phyloP scores from a whole-genome alignment of 257 asterid species.

The Dorcoceras hygrometricum region DNA sequence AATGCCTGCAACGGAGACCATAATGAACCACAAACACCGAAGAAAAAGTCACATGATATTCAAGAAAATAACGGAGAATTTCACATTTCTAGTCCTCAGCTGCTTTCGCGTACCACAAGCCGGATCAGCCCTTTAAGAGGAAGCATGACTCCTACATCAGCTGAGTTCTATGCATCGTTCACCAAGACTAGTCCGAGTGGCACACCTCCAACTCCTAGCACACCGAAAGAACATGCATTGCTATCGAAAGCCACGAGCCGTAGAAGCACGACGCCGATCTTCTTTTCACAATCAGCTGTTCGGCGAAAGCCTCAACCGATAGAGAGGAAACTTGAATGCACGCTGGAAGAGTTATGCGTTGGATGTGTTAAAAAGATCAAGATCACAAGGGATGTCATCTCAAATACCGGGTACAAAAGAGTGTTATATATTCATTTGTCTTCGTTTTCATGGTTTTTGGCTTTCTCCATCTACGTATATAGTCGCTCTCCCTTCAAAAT shows the following conservation, averaged over 20 bases:
- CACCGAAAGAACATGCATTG: conserved; percentile 30
- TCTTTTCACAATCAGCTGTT: conserved; percentile 65
- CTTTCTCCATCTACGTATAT: background rate
- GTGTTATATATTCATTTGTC: background rate
- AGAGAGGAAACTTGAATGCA: conserved; percentile 72
- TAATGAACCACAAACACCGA: conserved; percentile 35
- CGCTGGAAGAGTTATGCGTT: conserved; percentile 77
- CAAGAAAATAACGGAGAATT: conserved; percentile 33
- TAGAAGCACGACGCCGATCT: conserved; percentile 56
- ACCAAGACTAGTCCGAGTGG: conserved; percentile 33
- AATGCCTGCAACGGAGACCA: conserved; percentile 26
- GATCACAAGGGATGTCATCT: conserved; percentile 77
- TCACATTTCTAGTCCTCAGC: conserved; percentile 60
- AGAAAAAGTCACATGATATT: conserved; percentile 30
- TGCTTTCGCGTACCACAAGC: conserved; percentile 65
- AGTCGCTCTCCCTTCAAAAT: background rate
- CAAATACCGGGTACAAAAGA: conserved; percentile 60
- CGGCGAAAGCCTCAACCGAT: conserved; percentile 62
- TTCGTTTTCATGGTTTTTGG: background rate
- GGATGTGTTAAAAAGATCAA: conserved; percentile 77
- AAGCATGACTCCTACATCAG: conserved; percentile 28
- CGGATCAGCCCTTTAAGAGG: conserved; percentile 37
- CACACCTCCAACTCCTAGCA: conserved; percentile 45
- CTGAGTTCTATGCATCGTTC: conserved; percentile 29
- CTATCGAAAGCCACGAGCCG: conserved; percentile 45